These are phyloP conservation scores for Cordia subcordata DNA, from an alignment of 257 asterid genomes.

Conservation along the genomic window DNA sequence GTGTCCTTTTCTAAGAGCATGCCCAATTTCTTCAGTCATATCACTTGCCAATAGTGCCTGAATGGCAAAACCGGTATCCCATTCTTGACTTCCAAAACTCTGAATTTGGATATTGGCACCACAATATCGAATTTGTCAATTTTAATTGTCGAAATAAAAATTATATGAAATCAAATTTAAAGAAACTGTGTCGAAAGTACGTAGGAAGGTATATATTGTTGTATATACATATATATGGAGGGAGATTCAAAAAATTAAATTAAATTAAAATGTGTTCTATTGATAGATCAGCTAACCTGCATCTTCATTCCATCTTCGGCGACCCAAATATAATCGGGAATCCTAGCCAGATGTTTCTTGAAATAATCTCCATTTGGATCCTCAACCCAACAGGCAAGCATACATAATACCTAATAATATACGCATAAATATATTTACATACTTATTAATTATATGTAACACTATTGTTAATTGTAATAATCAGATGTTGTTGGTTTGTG, in stretches of 20 bases:
- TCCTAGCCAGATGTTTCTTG: slow-evolving; percentile 70
- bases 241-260: background rate
- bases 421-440: no score
- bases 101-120: slow-evolving; percentile 20
- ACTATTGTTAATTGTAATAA: background rate
- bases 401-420: slow-evolving; percentile 36
- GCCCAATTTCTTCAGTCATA: slow-evolving; percentile 43
- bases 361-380: slow-evolving; percentile 71
- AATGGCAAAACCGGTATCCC: slow-evolving; percentile 72
- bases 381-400: slow-evolving; percentile 83
- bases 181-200: background rate
- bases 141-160: background rate
- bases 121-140: background rate
- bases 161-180: background rate
- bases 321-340: slow-evolving; percentile 72
- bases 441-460: no score
- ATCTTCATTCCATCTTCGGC: slow-evolving; percentile 87
- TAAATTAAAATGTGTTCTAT: background rate
- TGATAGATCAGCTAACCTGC: slow-evolving; percentile 56
- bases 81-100: slow-evolving; percentile 75
- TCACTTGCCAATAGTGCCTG: slow-evolving; percentile 62
- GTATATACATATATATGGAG: no score
- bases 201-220: no score
- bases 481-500: no score
- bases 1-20: slow-evolving; percentile 50